Base-by-base conservation (phyloP, 2,329 filamentous ascomycete genomes). In the Daldinia sp. region DNA sequence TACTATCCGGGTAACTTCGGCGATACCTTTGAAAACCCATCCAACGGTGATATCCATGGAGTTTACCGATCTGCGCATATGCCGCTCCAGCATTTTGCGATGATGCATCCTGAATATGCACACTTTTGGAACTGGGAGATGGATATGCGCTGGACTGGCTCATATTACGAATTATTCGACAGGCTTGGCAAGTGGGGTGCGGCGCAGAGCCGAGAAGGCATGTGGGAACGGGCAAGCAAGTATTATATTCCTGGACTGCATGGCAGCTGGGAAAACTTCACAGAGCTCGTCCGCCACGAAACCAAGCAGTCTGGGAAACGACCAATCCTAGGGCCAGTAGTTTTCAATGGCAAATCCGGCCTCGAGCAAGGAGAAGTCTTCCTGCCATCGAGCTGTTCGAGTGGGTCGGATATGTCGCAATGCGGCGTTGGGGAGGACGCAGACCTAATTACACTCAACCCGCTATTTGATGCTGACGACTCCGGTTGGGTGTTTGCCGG, bases 371-470 rank as follows among this genome's bases (percentile, higher is more conserved):
- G 89, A 55, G 84, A 88, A 56, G 80, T 86, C 1, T 81, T 85
- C 60, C 83, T 91, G 46, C 89, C 89, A 0, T 78, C 81, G 2
- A 83, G 82, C 1, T 90, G 89, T 74, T 81, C 82, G 39, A 82
- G 82, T 30, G 87, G 88, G 73, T 81, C 82, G 10, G 85, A 87
- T 71, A 74, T 78, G 65, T 74, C 75, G 0, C 76, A 83, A 62
- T 93, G 91, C 79, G 91, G 91, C 64, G 87, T 92, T 4, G 89
- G 87, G 68, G 91, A 93, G 78, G 86, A 89, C 26, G 91, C 91
- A 3, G 92, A 94, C 74, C 84, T 94, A 58, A 93, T 94, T 76
- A 92, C 90, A 0, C 87, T 94, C 73, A 92, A 93, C 77, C 92
- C 92, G 0, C 85, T 94, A 44, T 94, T 94, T 75, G 90, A 94